These are phyloP conservation scores for Drechslera avenae DNA, from an alignment of 2,329 filamentous ascomycete species.

Conservation along the genomic window DNA sequence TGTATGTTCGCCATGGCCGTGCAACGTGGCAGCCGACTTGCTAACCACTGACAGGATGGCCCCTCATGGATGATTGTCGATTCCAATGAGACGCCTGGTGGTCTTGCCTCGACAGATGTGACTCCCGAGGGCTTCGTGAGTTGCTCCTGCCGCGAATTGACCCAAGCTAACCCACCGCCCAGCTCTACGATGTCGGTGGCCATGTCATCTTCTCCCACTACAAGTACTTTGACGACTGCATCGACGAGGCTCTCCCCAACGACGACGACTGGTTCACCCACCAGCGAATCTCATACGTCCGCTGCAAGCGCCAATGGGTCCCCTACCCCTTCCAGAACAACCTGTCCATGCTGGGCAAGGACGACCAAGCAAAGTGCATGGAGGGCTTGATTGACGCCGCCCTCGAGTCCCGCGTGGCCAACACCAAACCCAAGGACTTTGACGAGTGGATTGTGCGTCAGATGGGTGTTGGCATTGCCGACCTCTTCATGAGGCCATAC, in stretches of 20 bases:
- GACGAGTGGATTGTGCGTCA: slow-evolving; percentile 98
- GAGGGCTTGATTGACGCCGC: slow-evolving; percentile 96
- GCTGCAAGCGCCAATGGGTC: slow-evolving; percentile 95
- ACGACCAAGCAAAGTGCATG: slow-evolving; percentile 93
- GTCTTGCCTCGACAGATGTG: slow-evolving; percentile 92
- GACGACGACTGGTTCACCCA: slow-evolving; percentile 96
- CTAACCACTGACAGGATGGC: slow-evolving; percentile 66
- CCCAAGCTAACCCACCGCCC: slow-evolving; percentile 27
- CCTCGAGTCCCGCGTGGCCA: slow-evolving; percentile 81
- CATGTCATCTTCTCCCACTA: slow-evolving; percentile 99
- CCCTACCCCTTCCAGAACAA: slow-evolving; percentile 99
- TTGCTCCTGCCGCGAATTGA: slow-evolving; percentile 50
- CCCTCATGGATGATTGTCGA: slow-evolving; percentile 97
- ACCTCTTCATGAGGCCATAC: slow-evolving; percentile 99
- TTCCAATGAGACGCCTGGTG: slow-evolving; percentile 87
- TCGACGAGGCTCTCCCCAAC: slow-evolving; percentile 94
- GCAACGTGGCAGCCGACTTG: slow-evolving; percentile 20
- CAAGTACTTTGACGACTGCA: slow-evolving; percentile 99
- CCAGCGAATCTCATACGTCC: slow-evolving; percentile 98
- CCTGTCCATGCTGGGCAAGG: slow-evolving; percentile 96
- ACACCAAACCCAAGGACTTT: slow-evolving; percentile 92
- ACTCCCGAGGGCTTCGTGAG: slow-evolving; percentile 96
- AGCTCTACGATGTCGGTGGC: slow-evolving; percentile 96
- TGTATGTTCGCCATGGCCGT: slow-evolving; percentile 59
- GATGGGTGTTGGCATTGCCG: slow-evolving; percentile 85